Conservation (phyloP, 2,329 filamentous ascomycete species). For the Paraphoma sp. region DNA sequence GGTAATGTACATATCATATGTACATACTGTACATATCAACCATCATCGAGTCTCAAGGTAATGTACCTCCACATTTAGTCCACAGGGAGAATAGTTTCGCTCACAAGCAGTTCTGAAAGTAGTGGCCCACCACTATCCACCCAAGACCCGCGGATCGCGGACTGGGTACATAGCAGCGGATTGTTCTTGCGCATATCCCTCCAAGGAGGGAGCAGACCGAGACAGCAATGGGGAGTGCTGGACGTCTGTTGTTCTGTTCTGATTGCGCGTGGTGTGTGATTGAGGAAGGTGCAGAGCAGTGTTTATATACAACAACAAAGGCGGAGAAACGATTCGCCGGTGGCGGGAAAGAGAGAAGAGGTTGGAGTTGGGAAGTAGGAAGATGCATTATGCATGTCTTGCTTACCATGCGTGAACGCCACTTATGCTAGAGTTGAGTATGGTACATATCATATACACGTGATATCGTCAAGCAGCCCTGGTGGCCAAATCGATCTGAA, state of each 20-base stretch:
- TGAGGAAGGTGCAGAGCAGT: constrained; percentile 6
- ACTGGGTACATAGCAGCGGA: constrained; percentile 15
- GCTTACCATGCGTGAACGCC: constrained; percentile 15
- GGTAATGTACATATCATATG: not conserved
- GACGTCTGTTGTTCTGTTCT: constrained; percentile 39
- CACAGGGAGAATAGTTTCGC: constrained; percentile 40
- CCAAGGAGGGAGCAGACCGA: constrained; percentile 22
- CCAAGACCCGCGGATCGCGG: constrained; percentile 11
- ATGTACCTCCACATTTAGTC: constrained; percentile 46
- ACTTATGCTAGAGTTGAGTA: constrained; percentile 18
- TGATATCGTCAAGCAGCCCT: not conserved
- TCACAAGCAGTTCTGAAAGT: constrained; percentile 44
- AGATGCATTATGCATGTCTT: constrained; percentile 16
- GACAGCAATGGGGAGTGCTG: constrained; percentile 28
- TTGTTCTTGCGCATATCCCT: constrained; percentile 33
- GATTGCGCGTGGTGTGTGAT: constrained; percentile 29
- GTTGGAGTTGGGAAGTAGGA: constrained; percentile 5
- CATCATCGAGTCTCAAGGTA: not conserved
- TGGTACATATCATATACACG: constrained; percentile 21
- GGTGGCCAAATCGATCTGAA: too few species aligned
- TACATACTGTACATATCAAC: not conserved
- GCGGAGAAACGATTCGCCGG: too few species aligned
- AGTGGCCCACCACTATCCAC: constrained; percentile 19
- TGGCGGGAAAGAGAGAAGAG: not conserved
- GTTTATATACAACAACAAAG: too few species aligned